A percentile compares a stretch with the other conserved stretches of the same genome.
Conservation (phyloP, 2,329 filamentous ascomycete genomes). For the Pseudogymnoascus sp. region DNA sequence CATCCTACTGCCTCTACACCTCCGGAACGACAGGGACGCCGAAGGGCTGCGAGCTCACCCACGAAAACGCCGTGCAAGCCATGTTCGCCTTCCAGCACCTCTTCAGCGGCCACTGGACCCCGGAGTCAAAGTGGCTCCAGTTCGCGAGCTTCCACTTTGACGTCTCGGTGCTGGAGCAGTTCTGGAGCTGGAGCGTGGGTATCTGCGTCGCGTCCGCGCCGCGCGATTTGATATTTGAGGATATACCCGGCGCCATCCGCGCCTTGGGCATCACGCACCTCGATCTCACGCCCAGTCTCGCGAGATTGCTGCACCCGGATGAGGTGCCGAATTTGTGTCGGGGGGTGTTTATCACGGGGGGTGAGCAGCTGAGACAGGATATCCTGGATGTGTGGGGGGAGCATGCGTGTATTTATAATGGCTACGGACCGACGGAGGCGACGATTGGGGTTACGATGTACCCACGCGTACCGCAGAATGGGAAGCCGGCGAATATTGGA, state of each 20-base stretch:
- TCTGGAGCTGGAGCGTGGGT: slow-evolving; percentile 90
- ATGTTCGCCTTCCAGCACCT: slow-evolving; percentile 79
- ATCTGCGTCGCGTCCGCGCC: slow-evolving; percentile 78
- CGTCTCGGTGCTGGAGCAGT: slow-evolving; percentile 87
- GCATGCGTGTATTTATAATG: slow-evolving; percentile 78
- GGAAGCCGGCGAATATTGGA: slow-evolving; percentile 82
- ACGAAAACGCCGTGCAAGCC: slow-evolving; percentile 82
- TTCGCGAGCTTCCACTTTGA: slow-evolving; percentile 95
- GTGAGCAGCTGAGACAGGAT: slow-evolving; percentile 80
- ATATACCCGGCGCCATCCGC: slow-evolving; percentile 67
- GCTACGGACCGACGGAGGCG: slow-evolving; percentile 85
- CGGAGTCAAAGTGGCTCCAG: slow-evolving; percentile 70
- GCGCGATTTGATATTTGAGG: slow-evolving; percentile 77
- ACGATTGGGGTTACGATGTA: slow-evolving; percentile 92
- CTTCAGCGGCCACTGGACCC: slow-evolving; percentile 68
- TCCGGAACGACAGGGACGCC: slow-evolving; percentile 33
- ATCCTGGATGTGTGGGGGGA: slow-evolving; percentile 82
- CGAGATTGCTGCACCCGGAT: slow-evolving; percentile 67
- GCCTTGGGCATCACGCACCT: slow-evolving; percentile 77
- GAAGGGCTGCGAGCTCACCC: slow-evolving; percentile 67
- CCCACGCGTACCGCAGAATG: slow-evolving; percentile 68
- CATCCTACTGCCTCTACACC: slow-evolving; percentile 31
- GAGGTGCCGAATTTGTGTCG: slow-evolving; percentile 72
- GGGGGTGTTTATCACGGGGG: slow-evolving; percentile 89
- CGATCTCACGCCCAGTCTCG: slow-evolving; percentile 83